Percentiles rank a stretch among this genome's conserved stretches.
Evolutionary conservation across 805 yeast species (phyloP).

Genomic region (Millerago galiae): DNA sequence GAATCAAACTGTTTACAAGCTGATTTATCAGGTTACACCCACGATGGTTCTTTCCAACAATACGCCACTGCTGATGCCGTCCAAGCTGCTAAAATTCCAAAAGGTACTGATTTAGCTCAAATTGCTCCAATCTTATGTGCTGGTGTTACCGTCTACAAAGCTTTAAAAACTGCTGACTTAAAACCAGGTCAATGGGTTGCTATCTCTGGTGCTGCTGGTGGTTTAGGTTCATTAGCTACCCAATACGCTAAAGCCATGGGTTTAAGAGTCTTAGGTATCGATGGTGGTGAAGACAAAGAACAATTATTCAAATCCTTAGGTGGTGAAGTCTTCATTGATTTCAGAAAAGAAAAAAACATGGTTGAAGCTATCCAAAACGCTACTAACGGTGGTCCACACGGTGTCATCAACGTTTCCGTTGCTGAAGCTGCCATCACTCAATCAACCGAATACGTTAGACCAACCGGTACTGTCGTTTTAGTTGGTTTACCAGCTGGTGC

Average conservation of each 20-base stretch:
- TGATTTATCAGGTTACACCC: slow-evolving; percentile 79
- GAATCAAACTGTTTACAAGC: slow-evolving; percentile 71
- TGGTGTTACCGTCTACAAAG: slow-evolving; percentile 89
- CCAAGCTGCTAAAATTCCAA: slow-evolving; percentile 77
- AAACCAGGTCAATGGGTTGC: slow-evolving; percentile 72
- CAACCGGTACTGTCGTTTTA: slow-evolving; percentile 62
- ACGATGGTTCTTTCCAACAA: slow-evolving; percentile 88
- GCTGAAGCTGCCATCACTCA: slow-evolving; percentile 61
- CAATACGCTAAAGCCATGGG: slow-evolving; percentile 80
- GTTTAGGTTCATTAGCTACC: slow-evolving; percentile 67
- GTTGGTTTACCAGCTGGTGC: slow-evolving; percentile 83
- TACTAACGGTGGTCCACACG: slow-evolving; percentile 74
- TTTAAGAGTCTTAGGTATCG: slow-evolving; percentile 62
- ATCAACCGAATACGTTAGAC: slow-evolving; percentile 54
- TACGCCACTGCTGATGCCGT: slow-evolving; percentile 85
- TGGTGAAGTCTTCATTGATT: slow-evolving; percentile 59
- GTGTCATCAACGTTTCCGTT: slow-evolving; percentile 69
- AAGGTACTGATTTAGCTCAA: slow-evolving; percentile 66
- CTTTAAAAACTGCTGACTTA: slow-evolving; percentile 71
- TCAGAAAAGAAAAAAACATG: slow-evolving; percentile 47
- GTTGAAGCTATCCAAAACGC: slow-evolving; percentile 47
- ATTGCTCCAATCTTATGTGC: slow-evolving; percentile 85
- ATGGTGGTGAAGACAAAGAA: slow-evolving; percentile 61
- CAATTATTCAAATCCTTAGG: slow-evolving; percentile 51
- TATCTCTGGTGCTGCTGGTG: slow-evolving; percentile 76